Evolutionary conservation across 306 rosid genomes (phyloP).

Genomic region (Styphnolobium japonicum): DNA sequence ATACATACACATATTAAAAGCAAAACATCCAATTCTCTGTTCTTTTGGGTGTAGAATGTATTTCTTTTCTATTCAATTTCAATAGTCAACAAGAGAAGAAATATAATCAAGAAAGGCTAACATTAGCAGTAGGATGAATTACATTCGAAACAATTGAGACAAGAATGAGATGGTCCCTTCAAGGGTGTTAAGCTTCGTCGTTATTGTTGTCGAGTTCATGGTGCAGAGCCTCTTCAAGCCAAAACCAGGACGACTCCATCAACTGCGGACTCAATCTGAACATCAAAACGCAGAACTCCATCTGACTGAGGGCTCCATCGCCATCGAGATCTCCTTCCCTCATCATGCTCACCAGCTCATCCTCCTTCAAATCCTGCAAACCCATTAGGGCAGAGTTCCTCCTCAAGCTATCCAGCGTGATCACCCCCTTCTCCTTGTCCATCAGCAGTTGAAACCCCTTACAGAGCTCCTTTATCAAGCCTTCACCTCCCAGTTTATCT

Average conservation of each 20-base stretch:
- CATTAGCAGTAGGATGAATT: background rate
- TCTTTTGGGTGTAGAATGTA: background rate
- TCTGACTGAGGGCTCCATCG: conserved; percentile 63
- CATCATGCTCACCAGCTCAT: conserved; percentile 67
- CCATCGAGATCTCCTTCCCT: conserved; percentile 70
- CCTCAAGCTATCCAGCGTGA: conserved; percentile 26
- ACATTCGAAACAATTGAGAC: background rate
- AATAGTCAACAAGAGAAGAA: background rate
- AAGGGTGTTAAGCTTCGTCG: background rate
- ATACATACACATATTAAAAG: background rate
- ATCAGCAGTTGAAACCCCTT: conserved; percentile 19
- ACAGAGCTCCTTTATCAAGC: conserved; percentile 11
- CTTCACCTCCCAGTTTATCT: conserved; percentile 23
- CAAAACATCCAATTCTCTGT: background rate
- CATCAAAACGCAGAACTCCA: conserved; percentile 91
- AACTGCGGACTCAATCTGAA: conserved; percentile 72
- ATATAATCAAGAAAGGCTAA: background rate
- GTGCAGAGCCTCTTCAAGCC: conserved; percentile 53
- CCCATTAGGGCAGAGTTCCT: conserved; percentile 51
- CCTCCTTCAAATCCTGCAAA: conserved; percentile 57
- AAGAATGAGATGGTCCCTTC: background rate
- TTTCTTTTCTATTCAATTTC: background rate
- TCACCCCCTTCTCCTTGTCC: conserved; percentile 28
- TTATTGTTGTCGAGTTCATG: conserved; percentile 3
- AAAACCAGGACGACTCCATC: conserved; percentile 60